Conservation (phyloP, 2,329 filamentous ascomycete species). For the Colletotrichum somersetense region DNA sequence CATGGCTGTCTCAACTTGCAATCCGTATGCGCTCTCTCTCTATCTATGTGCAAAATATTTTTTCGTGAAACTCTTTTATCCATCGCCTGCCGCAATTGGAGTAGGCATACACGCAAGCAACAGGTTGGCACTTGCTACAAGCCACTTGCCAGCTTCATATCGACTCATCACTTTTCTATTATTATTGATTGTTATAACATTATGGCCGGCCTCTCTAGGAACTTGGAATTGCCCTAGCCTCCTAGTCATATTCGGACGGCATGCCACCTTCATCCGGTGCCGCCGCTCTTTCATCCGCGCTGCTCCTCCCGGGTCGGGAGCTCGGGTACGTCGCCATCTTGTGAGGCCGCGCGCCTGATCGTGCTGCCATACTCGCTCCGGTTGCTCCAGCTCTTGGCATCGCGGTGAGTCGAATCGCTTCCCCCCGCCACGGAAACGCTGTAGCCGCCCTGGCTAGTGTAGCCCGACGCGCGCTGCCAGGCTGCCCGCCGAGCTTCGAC, state of each 20-base stretch:
- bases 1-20: too few relatives aligned
- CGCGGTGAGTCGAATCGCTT: constrained; percentile 43
- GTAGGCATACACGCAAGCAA: too few relatives aligned
- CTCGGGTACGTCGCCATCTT: neutral
- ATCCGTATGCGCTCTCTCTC: too few relatives aligned
- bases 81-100: too few relatives aligned
- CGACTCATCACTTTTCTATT: too few relatives aligned
- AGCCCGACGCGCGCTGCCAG: constrained; percentile 49
- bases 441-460: constrained; percentile 44
- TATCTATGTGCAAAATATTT: too few relatives aligned
- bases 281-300: neutral
- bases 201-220: too few relatives aligned
- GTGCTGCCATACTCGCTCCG: constrained; percentile 47
- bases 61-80: too few relatives aligned
- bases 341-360: neutral
- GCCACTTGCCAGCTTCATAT: too few relatives aligned
- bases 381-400: constrained; percentile 47
- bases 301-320: neutral
- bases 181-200: neutral
- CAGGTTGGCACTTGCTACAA: too few relatives aligned
- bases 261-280: neutral
- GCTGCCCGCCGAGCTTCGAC: constrained; percentile 32
- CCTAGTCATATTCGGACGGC: neutral
- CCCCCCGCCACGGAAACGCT: constrained; percentile 47
- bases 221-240: neutral